Evolutionary conservation across 306 rosid species (phyloP).

Genomic region (Cicer pinnatifidum): DNA sequence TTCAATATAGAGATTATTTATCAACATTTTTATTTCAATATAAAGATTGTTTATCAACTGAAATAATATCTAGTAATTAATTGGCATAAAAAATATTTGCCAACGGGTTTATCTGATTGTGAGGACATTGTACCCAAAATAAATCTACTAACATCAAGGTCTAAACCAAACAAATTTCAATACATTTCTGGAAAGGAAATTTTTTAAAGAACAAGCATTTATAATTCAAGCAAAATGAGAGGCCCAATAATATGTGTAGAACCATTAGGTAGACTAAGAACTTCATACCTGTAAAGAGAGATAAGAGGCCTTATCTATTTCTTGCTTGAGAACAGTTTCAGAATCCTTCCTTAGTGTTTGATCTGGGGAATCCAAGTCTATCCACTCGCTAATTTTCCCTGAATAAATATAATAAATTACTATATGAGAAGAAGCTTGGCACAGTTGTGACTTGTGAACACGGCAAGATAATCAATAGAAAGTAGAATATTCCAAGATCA

Average conservation of each 20-base stretch:
- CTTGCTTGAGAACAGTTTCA: conserved; percentile 18
- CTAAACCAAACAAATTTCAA: no score
- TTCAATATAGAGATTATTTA: not conserved
- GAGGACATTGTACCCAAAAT: not conserved
- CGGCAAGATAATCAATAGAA: not conserved
- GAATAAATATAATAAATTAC: not conserved
- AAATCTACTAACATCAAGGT: no score
- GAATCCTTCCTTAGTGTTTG: conserved; percentile 13
- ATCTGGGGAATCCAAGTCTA: conserved; percentile 12
- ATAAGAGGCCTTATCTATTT: conserved; percentile 11
- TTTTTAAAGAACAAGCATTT: not conserved
- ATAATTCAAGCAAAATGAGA: not conserved
- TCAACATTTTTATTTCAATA: not conserved
- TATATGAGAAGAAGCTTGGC: not conserved
- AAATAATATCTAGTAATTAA: not conserved
- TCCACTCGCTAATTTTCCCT: conserved; percentile 30
- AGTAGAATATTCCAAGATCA: not conserved
- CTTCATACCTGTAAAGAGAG: conserved; percentile 11
- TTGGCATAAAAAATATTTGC: not conserved
- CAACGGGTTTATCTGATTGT: not conserved
- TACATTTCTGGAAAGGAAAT: not conserved
- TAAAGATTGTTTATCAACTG: not conserved
- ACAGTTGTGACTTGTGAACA: not conserved
- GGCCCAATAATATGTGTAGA: not conserved
- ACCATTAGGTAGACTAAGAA: not conserved